These are phyloP conservation scores for Thinopyrum elongatum DNA, from an alignment of 176 grass and related monocot species.

Conservation along the genomic window DNA sequence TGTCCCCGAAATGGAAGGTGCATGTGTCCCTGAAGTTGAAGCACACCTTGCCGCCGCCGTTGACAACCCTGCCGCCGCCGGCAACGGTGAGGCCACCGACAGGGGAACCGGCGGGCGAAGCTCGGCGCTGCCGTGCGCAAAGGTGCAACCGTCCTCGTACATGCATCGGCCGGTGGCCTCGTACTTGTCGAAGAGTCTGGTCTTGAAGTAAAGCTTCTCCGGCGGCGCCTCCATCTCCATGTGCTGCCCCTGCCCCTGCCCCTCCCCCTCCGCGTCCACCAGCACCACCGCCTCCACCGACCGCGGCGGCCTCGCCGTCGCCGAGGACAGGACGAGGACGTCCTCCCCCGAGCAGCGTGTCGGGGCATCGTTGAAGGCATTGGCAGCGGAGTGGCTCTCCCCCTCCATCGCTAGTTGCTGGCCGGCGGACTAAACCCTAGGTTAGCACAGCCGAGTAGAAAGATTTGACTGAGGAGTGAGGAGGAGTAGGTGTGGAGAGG, in stretches of 20 bases:
- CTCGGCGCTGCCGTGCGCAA: slow-evolving; percentile 54
- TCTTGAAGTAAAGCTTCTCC: slow-evolving; percentile 53
- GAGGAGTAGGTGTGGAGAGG: background rate
- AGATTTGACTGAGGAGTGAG: background rate
- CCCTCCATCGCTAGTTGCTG: slow-evolving; percentile 1
- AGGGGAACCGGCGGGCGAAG: slow-evolving; percentile 30
- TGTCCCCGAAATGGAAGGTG: slow-evolving; percentile 32
- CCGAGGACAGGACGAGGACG: slow-evolving; percentile 42
- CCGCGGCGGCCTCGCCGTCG: background rate
- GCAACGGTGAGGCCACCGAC: background rate
- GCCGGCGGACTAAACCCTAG: slow-evolving; percentile 2
- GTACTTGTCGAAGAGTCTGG: slow-evolving; percentile 51
- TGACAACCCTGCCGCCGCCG: no score
- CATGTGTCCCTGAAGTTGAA: slow-evolving; percentile 37
- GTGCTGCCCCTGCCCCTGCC: background rate
- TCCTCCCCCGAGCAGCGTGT: background rate
- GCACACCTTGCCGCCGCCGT: slow-evolving; percentile 29
- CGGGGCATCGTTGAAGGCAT: background rate
- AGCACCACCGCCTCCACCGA: background rate
- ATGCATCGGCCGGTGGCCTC: slow-evolving; percentile 4
- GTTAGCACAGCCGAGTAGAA: background rate
- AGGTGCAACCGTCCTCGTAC: slow-evolving; percentile 47
- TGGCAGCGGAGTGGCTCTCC: background rate
- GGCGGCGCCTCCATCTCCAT: background rate
- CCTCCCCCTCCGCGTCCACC: background rate